Conservation (phyloP, 768 basidiomycete genomes). For the Coprinellus aureogranulatus region DNA sequence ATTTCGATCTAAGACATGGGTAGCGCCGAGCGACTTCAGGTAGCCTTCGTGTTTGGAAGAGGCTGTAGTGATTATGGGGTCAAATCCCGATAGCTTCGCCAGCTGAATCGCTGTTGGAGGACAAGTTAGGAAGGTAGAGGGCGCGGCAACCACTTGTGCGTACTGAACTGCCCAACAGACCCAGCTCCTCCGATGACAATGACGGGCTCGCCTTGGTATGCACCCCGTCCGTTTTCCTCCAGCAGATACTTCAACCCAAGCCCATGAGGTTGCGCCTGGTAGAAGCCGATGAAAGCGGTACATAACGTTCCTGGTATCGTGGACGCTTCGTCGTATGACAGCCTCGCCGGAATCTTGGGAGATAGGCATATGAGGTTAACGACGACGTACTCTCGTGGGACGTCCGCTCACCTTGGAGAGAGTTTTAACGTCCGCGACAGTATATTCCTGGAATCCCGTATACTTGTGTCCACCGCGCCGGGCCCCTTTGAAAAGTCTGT, state of each 20-base stretch:
- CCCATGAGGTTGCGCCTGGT: conserved; percentile 22
- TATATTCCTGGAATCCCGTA: conserved; percentile 44
- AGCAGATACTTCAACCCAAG: conserved; percentile 22
- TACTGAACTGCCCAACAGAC: conserved; percentile 28
- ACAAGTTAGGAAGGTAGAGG: too few relatives aligned
- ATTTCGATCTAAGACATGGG: conserved; percentile 35
- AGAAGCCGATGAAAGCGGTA: conserved; percentile 37
- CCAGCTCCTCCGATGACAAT: conserved; percentile 28
- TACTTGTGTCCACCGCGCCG: conserved; percentile 28
- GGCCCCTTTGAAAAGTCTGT: conserved; percentile 34
- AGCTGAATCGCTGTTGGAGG: conserved; percentile 32
- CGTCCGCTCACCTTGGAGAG: conserved; percentile 31
- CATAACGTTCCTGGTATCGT: conserved; percentile 38
- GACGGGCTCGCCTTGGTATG: conserved; percentile 29
- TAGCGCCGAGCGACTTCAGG: conserved; percentile 40
- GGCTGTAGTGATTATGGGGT: conserved; percentile 39
- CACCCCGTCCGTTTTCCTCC: conserved; percentile 19
- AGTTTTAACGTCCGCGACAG: conserved; percentile 33
- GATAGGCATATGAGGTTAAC: not conserved
- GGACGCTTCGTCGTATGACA: conserved; percentile 40
- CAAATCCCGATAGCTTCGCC: conserved; percentile 37
- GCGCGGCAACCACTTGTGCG: not conserved
- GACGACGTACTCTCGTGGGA: too few relatives aligned
- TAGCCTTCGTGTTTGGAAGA: conserved; percentile 25
- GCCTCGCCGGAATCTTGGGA: not conserved